Conservation (phyloP, 2,329 filamentous ascomycete species). For the Botrytis squamosa region DNA sequence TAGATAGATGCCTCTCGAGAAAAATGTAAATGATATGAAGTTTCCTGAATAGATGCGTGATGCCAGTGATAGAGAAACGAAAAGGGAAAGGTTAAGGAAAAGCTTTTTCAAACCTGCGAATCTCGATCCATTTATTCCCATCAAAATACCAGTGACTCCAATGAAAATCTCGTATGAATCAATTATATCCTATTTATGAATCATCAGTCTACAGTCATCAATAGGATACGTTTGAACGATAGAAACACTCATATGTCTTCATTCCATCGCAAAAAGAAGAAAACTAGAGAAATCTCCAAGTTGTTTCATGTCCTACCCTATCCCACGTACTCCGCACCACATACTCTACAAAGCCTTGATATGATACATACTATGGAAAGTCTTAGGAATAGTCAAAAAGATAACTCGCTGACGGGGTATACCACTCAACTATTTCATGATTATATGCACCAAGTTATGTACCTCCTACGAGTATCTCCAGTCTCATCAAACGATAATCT, state of each 20-base stretch:
- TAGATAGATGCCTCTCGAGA: not conserved
- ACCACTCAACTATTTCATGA: not conserved
- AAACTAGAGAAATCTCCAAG: not conserved
- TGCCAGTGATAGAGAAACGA: not conserved
- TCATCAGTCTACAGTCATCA: not conserved
- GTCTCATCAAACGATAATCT: not conserved
- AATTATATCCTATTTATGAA: not conserved
- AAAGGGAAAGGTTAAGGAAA: not conserved
- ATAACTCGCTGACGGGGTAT: not conserved
- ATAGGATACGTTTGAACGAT: not conserved
- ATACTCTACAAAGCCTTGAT: no score
- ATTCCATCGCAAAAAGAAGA: not conserved
- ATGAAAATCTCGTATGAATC: not conserved
- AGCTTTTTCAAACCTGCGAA: not conserved
- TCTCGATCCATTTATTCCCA: not conserved
- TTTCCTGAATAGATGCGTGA: not conserved
- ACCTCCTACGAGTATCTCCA: not conserved
- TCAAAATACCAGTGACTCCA: not conserved
- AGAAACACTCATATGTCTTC: not conserved
- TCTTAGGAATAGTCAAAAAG: no score
- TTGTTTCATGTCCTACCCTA: no score
- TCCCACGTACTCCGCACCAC: no score
- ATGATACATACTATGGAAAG: no score
- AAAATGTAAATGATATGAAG: fast-evolving
- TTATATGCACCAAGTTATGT: not conserved